These are phyloP conservation scores for Coprinopsis cinerea DNA, from an alignment of 768 basidiomycete species.

Conservation along the genomic window DNA sequence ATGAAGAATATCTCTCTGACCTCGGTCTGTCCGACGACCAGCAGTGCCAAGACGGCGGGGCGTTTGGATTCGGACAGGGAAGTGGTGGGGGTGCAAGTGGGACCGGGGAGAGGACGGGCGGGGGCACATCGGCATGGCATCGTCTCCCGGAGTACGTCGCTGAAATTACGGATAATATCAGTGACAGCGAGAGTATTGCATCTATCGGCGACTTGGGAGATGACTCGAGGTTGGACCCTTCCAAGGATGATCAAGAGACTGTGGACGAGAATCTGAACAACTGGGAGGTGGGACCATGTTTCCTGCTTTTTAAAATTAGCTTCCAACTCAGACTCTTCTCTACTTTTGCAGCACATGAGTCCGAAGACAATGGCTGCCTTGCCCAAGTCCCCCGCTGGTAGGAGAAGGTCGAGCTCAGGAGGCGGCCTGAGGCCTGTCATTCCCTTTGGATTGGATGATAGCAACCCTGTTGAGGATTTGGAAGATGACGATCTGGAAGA, in stretches of 20 bases:
- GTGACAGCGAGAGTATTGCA: slow-evolving; percentile 90
- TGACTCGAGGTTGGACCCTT: slow-evolving; percentile 60
- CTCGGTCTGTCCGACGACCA: slow-evolving; percentile 68
- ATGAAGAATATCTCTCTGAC: slow-evolving; percentile 93
- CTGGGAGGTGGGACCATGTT: slow-evolving; percentile 75
- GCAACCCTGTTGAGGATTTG: slow-evolving; percentile 66
- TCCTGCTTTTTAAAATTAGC: background rate
- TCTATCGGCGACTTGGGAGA: slow-evolving; percentile 86
- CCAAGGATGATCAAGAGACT: slow-evolving; percentile 55
- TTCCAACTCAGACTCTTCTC: too few species aligned
- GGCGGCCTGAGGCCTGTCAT: slow-evolving; percentile 76
- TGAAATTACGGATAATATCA: slow-evolving; percentile 82
- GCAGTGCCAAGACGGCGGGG: slow-evolving; percentile 29
- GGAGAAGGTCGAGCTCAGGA: slow-evolving; percentile 78
- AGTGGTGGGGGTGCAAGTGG: background rate
- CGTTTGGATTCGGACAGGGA: background rate
- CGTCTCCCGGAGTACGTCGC: slow-evolving; percentile 72
- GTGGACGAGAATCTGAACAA: slow-evolving; percentile 85
- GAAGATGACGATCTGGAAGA: slow-evolving; percentile 69
- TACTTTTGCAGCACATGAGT: slow-evolving; percentile 85
- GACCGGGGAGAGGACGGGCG: background rate
- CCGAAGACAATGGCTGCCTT: slow-evolving; percentile 92
- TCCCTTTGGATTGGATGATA: slow-evolving; percentile 71
- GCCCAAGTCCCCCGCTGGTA: slow-evolving; percentile 84
- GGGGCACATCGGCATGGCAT: slow-evolving; percentile 66